Base-by-base conservation (phyloP, 768 basidiomycete species). In the Termitomyces sp. region DNA sequence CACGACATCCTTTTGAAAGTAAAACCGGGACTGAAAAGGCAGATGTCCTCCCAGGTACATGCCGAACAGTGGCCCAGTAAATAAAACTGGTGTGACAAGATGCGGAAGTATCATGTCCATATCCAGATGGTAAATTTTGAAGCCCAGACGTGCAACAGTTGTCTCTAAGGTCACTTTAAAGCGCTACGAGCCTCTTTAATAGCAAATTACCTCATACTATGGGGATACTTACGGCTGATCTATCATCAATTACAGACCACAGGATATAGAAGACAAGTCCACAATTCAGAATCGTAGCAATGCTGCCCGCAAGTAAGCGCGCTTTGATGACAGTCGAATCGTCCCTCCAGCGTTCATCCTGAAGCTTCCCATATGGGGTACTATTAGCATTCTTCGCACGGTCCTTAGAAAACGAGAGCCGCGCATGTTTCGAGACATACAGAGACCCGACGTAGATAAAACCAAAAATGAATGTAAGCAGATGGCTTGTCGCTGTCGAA, bases 241-340 rank as follows among this genome's bases (percentile, higher is more conserved):
- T 58, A n/a, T 60, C 54, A 4, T 65, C 71, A 44, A 66, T 57
- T 33, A 66, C 45, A 17, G 48, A 45, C 63, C 67, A 73, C 54
- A 83, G 60, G 49, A 85, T 59, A 61, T 64, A 60, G 44, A 74
- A 78, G 7, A 94, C 77, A 1, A 76, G 68, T 5, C 67, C 62
- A 45, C 87, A 82, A 62, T 84, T 86, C 0, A 79, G 56, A 0
- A 81, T 42, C 1, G 90, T 91, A 43, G 87, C 86, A 28, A 80
- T 43, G 26, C 75, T 73, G 5, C 87, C 94, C 4, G 89, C 87
- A 15, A 76, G 65, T 53, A 97, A 71, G 21, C 96, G 78, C 5
- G 89, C 86, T n/a, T 79, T 77, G 58, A 98, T 94, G 5, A 96
- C 90, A 40, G 79, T 79, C 1, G 94, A 87, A 64, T 96, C 89